phyloP scores from a whole-genome alignment of 441 rosid genomes.

The Breynia disticha region DNA sequence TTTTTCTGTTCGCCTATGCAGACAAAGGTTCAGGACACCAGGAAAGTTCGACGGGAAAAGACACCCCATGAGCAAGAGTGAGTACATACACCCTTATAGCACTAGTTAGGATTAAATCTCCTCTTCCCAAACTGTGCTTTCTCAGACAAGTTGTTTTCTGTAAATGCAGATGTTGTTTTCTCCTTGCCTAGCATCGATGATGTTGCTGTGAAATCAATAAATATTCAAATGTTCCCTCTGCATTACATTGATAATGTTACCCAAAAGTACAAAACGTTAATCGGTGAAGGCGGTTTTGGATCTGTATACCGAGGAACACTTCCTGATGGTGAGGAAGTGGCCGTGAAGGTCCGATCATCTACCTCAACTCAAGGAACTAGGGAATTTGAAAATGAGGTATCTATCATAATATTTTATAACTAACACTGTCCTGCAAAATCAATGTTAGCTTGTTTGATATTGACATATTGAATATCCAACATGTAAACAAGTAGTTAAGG shows the following conservation, averaged over 20 bases:
- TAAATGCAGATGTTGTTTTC: slow-evolving; percentile 46
- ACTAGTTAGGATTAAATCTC: background rate
- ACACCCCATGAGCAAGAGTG: slow-evolving; percentile 35
- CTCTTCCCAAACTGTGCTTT: background rate
- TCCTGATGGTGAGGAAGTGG: slow-evolving; percentile 61
- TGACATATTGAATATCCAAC: too few species aligned
- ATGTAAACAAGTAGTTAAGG: too few species aligned
- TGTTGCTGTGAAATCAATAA: slow-evolving; percentile 31
- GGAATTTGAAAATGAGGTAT: slow-evolving; percentile 75
- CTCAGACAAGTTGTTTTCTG: too few species aligned
- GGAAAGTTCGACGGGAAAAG: slow-evolving; percentile 20
- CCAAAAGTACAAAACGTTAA: slow-evolving; percentile 41
- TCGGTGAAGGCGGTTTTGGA: slow-evolving; percentile 79
- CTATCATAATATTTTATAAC: background rate
- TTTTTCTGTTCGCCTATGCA: slow-evolving; percentile 21
- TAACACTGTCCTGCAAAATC: too few species aligned
- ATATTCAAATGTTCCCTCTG: slow-evolving; percentile 37
- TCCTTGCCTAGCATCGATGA: slow-evolving; percentile 37
- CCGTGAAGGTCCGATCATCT: slow-evolving; percentile 71
- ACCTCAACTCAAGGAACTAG: slow-evolving; percentile 71
- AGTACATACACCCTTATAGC: slow-evolving; percentile 17
- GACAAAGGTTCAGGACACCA: slow-evolving; percentile 16
- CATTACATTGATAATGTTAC: slow-evolving; percentile 43
- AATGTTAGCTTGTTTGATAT: too few species aligned
- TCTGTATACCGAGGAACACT: slow-evolving; percentile 58